Percentiles rank a stretch among this genome's conserved stretches.
Conservation (phyloP, 768 basidiomycete genomes). For the Russula griseocarnosa region DNA sequence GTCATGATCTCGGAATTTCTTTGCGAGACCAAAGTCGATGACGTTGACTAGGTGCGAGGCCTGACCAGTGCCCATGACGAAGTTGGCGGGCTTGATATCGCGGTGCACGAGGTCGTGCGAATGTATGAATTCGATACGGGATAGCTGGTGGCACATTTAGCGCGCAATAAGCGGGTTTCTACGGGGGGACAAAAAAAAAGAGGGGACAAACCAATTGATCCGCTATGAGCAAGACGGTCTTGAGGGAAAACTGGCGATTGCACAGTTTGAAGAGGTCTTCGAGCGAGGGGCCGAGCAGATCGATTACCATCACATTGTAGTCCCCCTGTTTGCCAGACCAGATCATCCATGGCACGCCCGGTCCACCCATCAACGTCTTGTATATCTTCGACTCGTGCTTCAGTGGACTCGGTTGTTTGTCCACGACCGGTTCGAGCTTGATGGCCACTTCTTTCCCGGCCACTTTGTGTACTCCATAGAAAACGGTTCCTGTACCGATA, state of each 20-base stretch:
- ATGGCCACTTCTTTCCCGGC: conserved; percentile 84
- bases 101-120: conserved; percentile 92
- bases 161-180: conserved; percentile 17
- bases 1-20: conserved; percentile 69
- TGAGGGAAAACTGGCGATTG: conserved; percentile 89
- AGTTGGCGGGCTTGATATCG: conserved; percentile 98
- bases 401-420: conserved; percentile 55
- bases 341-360: conserved; percentile 88
- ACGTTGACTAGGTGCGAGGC: conserved; percentile 78
- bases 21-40: conserved; percentile 83
- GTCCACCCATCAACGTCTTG: conserved; percentile 84
- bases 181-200: background rate
- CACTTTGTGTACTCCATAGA: conserved; percentile 71
- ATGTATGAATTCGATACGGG: conserved; percentile 95
- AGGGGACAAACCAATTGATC: conserved; percentile 77
- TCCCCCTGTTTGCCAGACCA: conserved; percentile 89
- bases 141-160: conserved; percentile 52
- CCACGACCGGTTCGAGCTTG: conserved; percentile 67
- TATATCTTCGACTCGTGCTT: conserved; percentile 90
- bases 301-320: conserved; percentile 98
- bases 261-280: conserved; percentile 87
- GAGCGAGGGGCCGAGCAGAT: conserved; percentile 86
- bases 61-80: conserved; percentile 87
- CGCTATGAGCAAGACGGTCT: conserved; percentile 88
- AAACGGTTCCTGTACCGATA: conserved; percentile 57